Evolutionary conservation across 352 stramenopile species (phyloP).

Genomic region (Pythium phragmitis): DNA sequence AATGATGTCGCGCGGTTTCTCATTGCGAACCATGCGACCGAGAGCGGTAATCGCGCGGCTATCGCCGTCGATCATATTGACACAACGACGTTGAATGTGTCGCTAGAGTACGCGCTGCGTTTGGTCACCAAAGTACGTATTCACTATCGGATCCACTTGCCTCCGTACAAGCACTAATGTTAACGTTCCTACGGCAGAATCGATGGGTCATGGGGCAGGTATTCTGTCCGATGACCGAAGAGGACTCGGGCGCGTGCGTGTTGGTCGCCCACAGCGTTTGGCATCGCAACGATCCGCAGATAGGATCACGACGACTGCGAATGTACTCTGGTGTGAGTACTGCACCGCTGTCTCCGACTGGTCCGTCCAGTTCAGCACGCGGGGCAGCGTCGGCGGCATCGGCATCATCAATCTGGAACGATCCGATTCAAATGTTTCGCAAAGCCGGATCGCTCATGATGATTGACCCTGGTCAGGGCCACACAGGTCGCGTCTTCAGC

Average conservation of each 20-base stretch:
- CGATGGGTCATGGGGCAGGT: slow-evolving; percentile 76
- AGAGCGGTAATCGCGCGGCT: slow-evolving; percentile 56
- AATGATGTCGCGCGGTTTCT: slow-evolving; percentile 72
- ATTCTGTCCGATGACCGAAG: slow-evolving; percentile 62
- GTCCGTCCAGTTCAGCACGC: neutral
- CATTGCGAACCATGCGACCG: slow-evolving; percentile 56
- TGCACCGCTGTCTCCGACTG: slow-evolving; percentile 14
- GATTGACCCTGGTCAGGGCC: slow-evolving; percentile 74
- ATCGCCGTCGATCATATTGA: slow-evolving; percentile 68
- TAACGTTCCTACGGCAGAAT: slow-evolving; percentile 29
- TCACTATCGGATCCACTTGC: neutral
- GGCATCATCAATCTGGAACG: slow-evolving; percentile 33
- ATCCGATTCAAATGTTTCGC: slow-evolving; percentile 72
- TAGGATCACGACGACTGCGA: neutral
- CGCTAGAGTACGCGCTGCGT: slow-evolving; percentile 69
- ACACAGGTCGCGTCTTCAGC: slow-evolving; percentile 73
- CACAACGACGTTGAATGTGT: slow-evolving; percentile 44
- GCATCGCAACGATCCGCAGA: slow-evolving; percentile 46
- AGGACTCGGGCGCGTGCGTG: slow-evolving; percentile 49
- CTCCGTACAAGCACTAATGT: neutral
- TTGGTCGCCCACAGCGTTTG: slow-evolving; percentile 71
- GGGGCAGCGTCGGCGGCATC: slow-evolving; percentile 19
- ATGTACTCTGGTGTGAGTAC: neutral
- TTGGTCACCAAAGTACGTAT: slow-evolving; percentile 51
- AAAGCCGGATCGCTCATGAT: slow-evolving; percentile 71